Conservation (phyloP, 2,329 filamentous ascomycete genomes). For the Beauveria sp. region DNA sequence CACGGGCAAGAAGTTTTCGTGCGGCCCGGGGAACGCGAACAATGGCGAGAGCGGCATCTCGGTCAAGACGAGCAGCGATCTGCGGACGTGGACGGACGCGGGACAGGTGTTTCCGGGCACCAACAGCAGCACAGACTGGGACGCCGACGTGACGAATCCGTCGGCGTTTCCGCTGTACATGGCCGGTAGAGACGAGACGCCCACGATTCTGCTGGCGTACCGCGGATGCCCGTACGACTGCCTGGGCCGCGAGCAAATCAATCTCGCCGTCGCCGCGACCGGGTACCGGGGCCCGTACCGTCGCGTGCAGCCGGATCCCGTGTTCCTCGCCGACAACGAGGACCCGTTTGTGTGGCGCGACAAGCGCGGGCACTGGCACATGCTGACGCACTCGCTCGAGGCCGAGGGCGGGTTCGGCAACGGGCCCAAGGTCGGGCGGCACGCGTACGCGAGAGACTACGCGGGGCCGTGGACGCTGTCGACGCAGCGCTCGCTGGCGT, state of each 20-base stretch:
- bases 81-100: conserved; percentile 14
- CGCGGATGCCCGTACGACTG: conserved; percentile 17
- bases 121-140: conserved; percentile 13
- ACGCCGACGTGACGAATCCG: conserved; percentile 32
- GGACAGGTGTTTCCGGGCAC: conserved; percentile 16
- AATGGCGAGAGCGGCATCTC: conserved; percentile 22
- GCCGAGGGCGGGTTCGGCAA: conserved; percentile 18
- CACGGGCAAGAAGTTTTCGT: conserved; percentile 13
- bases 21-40: conserved; percentile 16
- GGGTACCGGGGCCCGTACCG: conserved; percentile 15
- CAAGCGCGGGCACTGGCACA: conserved; percentile 25
- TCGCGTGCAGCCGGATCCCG: conserved; percentile 15
- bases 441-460: conserved; percentile 21
- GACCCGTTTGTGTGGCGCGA: conserved; percentile 28
- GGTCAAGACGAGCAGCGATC: conserved; percentile 17
- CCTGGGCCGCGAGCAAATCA: conserved; percentile 14
- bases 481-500: conserved; percentile 19
- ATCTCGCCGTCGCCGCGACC: conserved; percentile 14
- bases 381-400: conserved; percentile 25
- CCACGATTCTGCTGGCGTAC: conserved; percentile 17
- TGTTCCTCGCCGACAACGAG: conserved; percentile 17
- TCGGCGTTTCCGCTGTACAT: conserved; percentile 30
- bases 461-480: conserved; percentile 23
- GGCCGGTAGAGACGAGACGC: neutral
- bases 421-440: conserved; percentile 22